Conservation (phyloP, 371 early-diverging fungal genomes). For the Dinochytrium kinnereticum region DNA sequence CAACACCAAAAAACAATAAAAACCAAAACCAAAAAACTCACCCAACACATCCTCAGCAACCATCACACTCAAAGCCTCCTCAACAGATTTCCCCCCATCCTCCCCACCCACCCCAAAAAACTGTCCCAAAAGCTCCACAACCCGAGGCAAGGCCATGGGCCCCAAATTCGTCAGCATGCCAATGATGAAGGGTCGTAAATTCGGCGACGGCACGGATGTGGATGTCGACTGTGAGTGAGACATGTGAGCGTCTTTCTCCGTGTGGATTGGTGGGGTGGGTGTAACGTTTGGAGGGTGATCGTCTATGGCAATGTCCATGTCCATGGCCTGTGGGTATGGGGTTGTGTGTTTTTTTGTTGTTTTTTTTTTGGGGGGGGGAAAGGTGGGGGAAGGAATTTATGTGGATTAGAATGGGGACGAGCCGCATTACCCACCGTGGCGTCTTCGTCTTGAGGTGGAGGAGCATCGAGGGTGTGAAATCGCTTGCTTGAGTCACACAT, state of each 20-base stretch:
- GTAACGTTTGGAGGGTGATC: too few species aligned
- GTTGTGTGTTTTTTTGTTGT: too few species aligned
- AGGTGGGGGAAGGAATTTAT: too few species aligned
- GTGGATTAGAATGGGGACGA: too few species aligned
- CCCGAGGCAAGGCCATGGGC: not conserved
- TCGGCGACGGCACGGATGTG: not conserved
- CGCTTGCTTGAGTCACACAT: not conserved
- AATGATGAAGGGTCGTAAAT: not conserved
- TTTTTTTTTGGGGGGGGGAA: not conserved
- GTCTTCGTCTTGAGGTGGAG: not conserved
- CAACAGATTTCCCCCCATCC: not conserved
- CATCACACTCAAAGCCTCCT: not conserved
- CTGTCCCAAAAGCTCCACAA: not conserved
- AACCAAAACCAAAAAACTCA: not conserved
- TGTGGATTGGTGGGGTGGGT: too few species aligned
- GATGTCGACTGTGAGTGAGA: not conserved
- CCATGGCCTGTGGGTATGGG: too few species aligned
- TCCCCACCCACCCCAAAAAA: not conserved
- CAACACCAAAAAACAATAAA: too few species aligned
- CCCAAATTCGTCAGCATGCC: constrained; percentile 10
- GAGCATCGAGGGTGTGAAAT: not conserved
- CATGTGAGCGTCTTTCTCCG: too few species aligned
- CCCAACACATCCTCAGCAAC: not conserved
- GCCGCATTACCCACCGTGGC: too few species aligned
- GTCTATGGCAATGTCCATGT: too few species aligned